Base-by-base conservation (phyloP, 2,329 filamentous ascomycete species). In the Leptographium wingfieldii region DNA sequence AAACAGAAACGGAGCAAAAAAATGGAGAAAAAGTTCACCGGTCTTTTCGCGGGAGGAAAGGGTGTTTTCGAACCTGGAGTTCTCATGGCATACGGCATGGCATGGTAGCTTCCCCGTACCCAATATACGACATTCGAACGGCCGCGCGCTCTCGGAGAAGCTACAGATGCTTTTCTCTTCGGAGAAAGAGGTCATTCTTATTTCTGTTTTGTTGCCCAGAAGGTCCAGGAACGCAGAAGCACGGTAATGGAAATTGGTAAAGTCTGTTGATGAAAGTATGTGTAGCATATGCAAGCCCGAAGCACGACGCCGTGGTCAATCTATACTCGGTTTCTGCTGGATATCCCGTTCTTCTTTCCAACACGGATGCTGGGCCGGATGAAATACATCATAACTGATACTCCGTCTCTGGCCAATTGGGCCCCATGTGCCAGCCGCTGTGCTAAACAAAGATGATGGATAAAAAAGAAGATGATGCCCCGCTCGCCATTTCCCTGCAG, bases 11-110 rank as follows among this genome's bases (percentile, higher is more conserved):
- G 67, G 60, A 56, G 56, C 68, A 29, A 57, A 59, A 59, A 58
- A 40, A 40, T 43, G 25, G 33, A 52, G 29, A 43, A 57, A 57
- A 57, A 59, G 19, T 35, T 55, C 38, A 46, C 48, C 52, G 56
- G 54, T 56, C 54, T 48, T 53, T 57, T 33, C 29, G 53, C 25
- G 33, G 35, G 10, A 43, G 27, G 58, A 59, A 59, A 65, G 60
- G 72, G 68, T 72, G 67, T 67, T 70, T 71, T 73, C 22, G 27
- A 54, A 52, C 74, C 70, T 71, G 73, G 73, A 74, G 73, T 74
- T 73, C 68, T 67, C 71, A 71, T 73, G 72, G 70, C 70, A 70
- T 73, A 56, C 55, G 56, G 56, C 46, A 55, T 58, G 33, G 72
- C 72, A 74, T 72, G 69, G 73, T 74, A 71, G 69, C 68, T 70